Conservation (phyloP, 805 yeast species). For the Lachancea dasiensis region DNA sequence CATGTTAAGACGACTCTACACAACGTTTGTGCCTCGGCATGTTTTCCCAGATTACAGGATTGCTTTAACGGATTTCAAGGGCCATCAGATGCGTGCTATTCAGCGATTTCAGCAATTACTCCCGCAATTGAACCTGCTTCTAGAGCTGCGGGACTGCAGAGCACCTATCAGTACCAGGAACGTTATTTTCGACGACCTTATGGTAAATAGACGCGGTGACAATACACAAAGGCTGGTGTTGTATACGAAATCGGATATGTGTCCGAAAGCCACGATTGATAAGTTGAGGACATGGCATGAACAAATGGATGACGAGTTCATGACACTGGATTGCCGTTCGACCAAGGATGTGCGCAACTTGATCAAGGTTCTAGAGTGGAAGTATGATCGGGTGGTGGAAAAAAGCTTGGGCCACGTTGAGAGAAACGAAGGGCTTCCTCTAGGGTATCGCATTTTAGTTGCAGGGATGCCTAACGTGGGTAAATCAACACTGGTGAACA, state of each 20-base stretch:
- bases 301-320: slow-evolving; percentile 36
- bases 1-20: slow-evolving; percentile 11
- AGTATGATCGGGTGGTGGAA: slow-evolving; percentile 33
- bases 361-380: slow-evolving; percentile 43
- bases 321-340: slow-evolving; percentile 55
- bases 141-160: slow-evolving; percentile 83
- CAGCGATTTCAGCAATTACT: slow-evolving; percentile 58
- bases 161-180: slow-evolving; percentile 86
- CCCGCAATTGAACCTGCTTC: slow-evolving; percentile 72
- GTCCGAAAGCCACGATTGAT: slow-evolving; percentile 13
- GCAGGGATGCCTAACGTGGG: slow-evolving; percentile 99
- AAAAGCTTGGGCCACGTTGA: slow-evolving; percentile 10
- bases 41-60: slow-evolving; percentile 71
- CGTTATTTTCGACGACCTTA: slow-evolving; percentile 63
- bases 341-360: slow-evolving; percentile 45
- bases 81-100: slow-evolving; percentile 82
- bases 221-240: slow-evolving; percentile 37
- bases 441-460: slow-evolving; percentile 71
- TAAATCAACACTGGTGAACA: slow-evolving; percentile 79
- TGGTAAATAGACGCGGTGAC: slow-evolving; percentile 43
- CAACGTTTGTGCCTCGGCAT: slow-evolving; percentile 56
- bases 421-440: slow-evolving; percentile 55
- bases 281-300: slow-evolving; percentile 45
- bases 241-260: slow-evolving; percentile 67
- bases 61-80: slow-evolving; percentile 73